phyloP scores from a whole-genome alignment of 129 eudicot genomes.

The Lactuca sativa region DNA sequence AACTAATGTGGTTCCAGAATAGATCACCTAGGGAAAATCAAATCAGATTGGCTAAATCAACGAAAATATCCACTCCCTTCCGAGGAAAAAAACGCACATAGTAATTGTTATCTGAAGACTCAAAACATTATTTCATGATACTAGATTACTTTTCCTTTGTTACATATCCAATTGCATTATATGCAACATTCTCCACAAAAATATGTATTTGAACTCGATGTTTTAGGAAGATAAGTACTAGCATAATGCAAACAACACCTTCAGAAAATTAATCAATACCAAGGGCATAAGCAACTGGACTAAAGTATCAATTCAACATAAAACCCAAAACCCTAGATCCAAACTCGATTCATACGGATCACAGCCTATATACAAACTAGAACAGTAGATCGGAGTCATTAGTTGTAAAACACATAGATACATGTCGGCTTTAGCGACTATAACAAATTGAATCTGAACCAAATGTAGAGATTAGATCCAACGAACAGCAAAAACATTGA shows the following conservation, averaged over 20 bases:
- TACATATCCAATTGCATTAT: background rate
- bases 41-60: constrained; percentile 7
- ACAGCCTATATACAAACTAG: constrained; percentile 9
- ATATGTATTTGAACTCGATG: background rate
- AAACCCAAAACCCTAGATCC: constrained; percentile 58
- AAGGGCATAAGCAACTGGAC: constrained; percentile 14
- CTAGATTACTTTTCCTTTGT: background rate
- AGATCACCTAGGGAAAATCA: constrained; percentile 10
- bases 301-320: constrained; percentile 1
- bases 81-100: background rate
- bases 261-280: constrained; percentile 11
- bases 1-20: constrained; percentile 10
- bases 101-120: background rate
- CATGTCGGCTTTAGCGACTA: background rate
- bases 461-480: constrained; percentile 21
- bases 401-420: background rate
- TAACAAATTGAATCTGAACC: background rate
- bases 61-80: background rate
- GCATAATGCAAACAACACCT: constrained; percentile 6
- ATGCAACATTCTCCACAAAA: constrained; percentile 19
- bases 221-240: background rate
- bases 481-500: background rate
- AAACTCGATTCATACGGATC: constrained; percentile 18
- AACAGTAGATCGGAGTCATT: constrained; percentile 25
- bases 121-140: background rate